These are phyloP conservation scores for Pseudogymnoascus sp. DNA, from an alignment of 2,329 filamentous ascomycete species.

Conservation along the genomic window DNA sequence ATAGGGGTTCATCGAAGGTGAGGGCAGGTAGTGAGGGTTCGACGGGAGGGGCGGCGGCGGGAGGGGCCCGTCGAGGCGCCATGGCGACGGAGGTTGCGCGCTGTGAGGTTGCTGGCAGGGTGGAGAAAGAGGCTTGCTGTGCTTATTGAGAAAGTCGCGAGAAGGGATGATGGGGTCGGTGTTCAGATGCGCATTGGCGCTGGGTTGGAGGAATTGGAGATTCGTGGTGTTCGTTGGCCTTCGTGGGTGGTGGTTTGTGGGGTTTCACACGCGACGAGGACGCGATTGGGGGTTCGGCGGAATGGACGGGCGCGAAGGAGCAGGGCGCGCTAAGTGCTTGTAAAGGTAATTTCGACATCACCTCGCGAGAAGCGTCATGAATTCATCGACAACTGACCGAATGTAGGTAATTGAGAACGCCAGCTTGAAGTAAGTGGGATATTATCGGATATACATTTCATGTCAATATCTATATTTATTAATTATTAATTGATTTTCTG, in stretches of 20 bases:
- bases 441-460: background rate
- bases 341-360: background rate
- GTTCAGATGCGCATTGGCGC: background rate
- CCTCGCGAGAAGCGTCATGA: background rate
- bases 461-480: background rate
- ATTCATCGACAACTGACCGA: background rate
- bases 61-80: constrained; percentile 29
- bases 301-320: background rate
- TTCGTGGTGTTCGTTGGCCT: background rate
- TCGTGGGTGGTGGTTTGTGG: background rate
- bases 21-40: constrained; percentile 41
- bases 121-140: background rate
- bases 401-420: background rate
- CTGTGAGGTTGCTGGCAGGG: background rate
- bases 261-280: background rate
- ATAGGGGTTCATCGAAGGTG: constrained; percentile 75
- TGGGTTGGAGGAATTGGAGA: background rate
- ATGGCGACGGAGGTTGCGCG: constrained; percentile 15
- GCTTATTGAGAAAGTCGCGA: background rate
- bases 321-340: background rate
- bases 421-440: background rate
- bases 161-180: background rate
- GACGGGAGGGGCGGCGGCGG: constrained; percentile 18
- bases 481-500: background rate
- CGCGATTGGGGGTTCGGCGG: background rate